Conservation (phyloP, 1,139 yeast species). For the Meyerozyma athensensis region DNA sequence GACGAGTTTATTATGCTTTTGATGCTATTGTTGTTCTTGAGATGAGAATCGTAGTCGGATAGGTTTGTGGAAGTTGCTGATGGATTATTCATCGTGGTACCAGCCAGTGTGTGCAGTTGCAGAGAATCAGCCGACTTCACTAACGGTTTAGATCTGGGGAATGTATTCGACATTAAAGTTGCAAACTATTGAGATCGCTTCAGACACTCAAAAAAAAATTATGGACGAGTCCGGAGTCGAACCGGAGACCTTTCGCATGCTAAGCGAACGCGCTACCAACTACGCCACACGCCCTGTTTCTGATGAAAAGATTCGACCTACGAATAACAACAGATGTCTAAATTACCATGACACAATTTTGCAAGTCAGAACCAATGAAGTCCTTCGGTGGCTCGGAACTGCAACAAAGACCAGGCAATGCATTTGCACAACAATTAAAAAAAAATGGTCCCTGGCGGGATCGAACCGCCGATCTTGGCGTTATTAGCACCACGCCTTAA, state of each 20-base stretch:
- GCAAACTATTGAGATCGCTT: not conserved
- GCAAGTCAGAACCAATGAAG: too few species aligned
- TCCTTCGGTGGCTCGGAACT: too few species aligned
- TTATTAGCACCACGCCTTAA: slow-evolving; percentile 26
- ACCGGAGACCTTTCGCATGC: slow-evolving; percentile 91
- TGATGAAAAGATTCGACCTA: too few species aligned
- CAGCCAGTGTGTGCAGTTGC: too few species aligned
- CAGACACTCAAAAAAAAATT: slow-evolving; percentile 16
- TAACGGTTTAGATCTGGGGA: too few species aligned
- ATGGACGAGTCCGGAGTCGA: slow-evolving; percentile 89
- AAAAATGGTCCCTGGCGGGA: slow-evolving; percentile 27
- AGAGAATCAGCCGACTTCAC: too few species aligned
- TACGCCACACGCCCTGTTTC: slow-evolving; percentile 77
- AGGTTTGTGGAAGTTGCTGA: not conserved
- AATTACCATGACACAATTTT: too few species aligned
- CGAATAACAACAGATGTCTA: too few species aligned
- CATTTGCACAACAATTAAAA: not conserved
- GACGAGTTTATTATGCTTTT: not conserved
- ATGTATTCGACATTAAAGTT: not conserved
- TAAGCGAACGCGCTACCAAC: slow-evolving; percentile 91
- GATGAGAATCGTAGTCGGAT: not conserved
- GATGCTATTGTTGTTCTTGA: not conserved
- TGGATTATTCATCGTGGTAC: too few species aligned
- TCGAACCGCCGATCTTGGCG: slow-evolving; percentile 34
- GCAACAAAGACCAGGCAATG: not conserved